Evolutionary conservation across 768 basidiomycete species (phyloP).

Genomic region (Tricholoma matsutake): DNA sequence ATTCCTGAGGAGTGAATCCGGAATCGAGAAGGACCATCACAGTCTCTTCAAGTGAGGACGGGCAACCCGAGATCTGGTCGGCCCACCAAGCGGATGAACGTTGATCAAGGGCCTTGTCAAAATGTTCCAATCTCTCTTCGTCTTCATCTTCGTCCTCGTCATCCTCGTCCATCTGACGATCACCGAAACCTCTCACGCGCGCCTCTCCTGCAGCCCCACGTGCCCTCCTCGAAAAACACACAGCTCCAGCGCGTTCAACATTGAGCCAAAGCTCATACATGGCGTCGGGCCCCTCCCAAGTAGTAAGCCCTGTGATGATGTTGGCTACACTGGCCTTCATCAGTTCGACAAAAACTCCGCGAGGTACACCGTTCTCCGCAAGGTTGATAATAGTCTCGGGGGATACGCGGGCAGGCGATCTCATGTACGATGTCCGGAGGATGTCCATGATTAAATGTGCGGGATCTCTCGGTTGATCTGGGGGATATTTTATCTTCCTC

Average conservation of each 20-base stretch:
- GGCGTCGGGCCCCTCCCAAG: conserved; percentile 42
- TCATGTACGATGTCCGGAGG: conserved; percentile 47
- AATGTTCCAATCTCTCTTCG: conserved; percentile 35
- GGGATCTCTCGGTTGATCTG: conserved; percentile 28
- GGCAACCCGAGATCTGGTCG: conserved; percentile 61
- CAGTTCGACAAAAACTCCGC: conserved; percentile 35
- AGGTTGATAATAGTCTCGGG: conserved; percentile 62
- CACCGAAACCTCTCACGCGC: conserved; percentile 42
- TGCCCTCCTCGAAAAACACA: conserved; percentile 31
- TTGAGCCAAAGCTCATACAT: conserved; percentile 41
- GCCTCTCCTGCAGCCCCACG: conserved; percentile 35
- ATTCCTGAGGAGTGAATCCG: conserved; percentile 52
- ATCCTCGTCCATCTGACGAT: conserved; percentile 35
- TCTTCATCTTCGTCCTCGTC: conserved; percentile 36
- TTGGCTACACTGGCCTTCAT: conserved; percentile 32
- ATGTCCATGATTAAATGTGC: conserved; percentile 50
- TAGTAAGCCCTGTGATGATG: conserved; percentile 36
- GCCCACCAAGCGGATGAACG: conserved; percentile 66
- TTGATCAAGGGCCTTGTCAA: conserved; percentile 26
- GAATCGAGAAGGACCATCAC: conserved; percentile 53
- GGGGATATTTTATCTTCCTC: conserved; percentile 43
- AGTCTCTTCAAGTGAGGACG: conserved; percentile 63
- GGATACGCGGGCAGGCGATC: conserved; percentile 44
- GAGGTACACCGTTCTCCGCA: conserved; percentile 58
- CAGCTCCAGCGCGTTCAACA: conserved; percentile 35